A percentile compares a stretch with the other conserved stretches of the same genome.
These are phyloP conservation scores for Xylaria sp. DNA, from an alignment of 2,329 filamentous ascomycete genomes.

Conservation along the genomic window DNA sequence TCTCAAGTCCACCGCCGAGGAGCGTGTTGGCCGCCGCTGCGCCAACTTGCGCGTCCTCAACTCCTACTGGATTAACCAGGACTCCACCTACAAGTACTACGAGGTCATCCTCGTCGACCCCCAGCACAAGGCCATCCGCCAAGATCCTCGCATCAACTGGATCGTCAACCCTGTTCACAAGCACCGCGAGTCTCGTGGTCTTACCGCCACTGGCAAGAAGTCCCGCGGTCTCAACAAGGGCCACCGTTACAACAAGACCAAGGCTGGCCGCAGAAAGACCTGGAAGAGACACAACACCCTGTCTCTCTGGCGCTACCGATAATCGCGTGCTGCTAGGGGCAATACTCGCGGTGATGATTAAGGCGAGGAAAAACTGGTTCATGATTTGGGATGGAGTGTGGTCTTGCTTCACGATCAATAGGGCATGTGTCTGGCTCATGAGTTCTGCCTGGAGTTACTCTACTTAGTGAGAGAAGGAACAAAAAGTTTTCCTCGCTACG, in stretches of 20 bases:
- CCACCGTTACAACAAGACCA: slow-evolving; percentile 99
- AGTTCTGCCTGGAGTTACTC: slow-evolving; percentile 50
- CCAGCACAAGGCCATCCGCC: slow-evolving; percentile 99
- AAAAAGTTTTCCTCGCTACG: slow-evolving; percentile 44
- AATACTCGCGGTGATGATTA: slow-evolving; percentile 36
- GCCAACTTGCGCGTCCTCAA: slow-evolving; percentile 99
- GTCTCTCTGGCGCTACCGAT: slow-evolving; percentile 98
- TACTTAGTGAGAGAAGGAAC: slow-evolving; percentile 50
- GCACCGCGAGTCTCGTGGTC: slow-evolving; percentile 98
- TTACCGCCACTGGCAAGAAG: slow-evolving; percentile 99
- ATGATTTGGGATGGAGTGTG: slow-evolving; percentile 48
- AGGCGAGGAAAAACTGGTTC: slow-evolving; percentile 43
- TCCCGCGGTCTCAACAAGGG: slow-evolving; percentile 99
- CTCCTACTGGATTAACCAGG: slow-evolving; percentile 99
- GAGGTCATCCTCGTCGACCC: slow-evolving; percentile 99
- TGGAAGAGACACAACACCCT: slow-evolving; percentile 99
- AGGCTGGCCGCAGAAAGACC: slow-evolving; percentile 97
- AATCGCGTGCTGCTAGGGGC: slow-evolving; percentile 53
- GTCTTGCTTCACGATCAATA: slow-evolving; percentile 48
- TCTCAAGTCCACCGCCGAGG: slow-evolving; percentile 96
- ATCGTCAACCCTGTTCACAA: slow-evolving; percentile 99
- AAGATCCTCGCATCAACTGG: slow-evolving; percentile 99
- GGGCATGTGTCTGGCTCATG: slow-evolving; percentile 49
- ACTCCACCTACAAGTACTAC: slow-evolving; percentile 99
- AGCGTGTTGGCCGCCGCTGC: slow-evolving; percentile 99